Base-by-base conservation (phyloP, 805 yeast genomes). In the Wickerhamiella bombiphila region DNA sequence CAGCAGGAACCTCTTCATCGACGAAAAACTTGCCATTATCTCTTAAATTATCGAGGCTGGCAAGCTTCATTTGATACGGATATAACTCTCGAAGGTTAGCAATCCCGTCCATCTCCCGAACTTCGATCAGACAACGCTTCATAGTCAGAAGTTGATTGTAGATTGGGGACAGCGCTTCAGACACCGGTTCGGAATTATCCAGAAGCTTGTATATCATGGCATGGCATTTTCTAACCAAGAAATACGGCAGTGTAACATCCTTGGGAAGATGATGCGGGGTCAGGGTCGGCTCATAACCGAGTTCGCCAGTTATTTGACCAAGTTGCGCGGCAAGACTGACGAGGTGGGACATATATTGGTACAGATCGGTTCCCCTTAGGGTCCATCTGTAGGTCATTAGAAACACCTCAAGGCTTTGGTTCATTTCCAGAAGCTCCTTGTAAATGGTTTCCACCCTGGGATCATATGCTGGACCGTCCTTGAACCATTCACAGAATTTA, bases 341-440 rank as follows among this genome's bases (percentile, higher is more conserved):
- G 44, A 91, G 64, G 44, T 68, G 66, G 51, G 76, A 74, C 58
- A 85, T 94, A 55, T 80, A 86, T 35, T 69, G 68, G 60, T 80
- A 91, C 43, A 91, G 66, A 60, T 91, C 99, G 0, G 98, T 91
- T 52, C 86, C 94, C 53, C 99, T 73, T 61, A 91, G 65, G 2
- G 97, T 88, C 99, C 99, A 91, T 56, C 98, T 72, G 58, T 95
- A 76, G 2, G 98, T 91, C 32, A 91, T 74, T 49, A 88, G 66
- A 44, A 91, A 63, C 47, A 81, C 82, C 49, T 82, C 94, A 43
- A 91, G 66, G 15, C 76, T 76, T 18, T 72, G 66, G 55, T 83
- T 81, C 48, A 83, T 66, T 32, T 68, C 71, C 22, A 70, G 61
- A 46, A 91, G 63, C 41, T 71, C 66, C 35, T 70, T 66, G 58